Base-by-base conservation (phyloP, 768 basidiomycete genomes). In the Tylopilus cervinicoccineus region DNA sequence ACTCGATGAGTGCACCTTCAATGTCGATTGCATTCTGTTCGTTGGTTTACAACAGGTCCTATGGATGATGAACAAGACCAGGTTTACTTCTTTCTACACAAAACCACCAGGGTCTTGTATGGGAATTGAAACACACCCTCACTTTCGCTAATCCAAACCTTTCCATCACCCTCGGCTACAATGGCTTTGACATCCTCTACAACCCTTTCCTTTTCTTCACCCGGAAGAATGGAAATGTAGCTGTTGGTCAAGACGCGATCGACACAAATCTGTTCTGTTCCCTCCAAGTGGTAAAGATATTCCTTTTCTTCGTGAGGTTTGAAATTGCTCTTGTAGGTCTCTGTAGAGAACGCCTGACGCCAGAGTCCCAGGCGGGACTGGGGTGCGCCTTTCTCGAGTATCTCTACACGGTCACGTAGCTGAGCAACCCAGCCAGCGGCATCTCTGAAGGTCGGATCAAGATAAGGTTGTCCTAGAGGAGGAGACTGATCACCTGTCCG, bases 211-310 rank as follows among this genome's bases (percentile, higher is more conserved):
- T 78, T 85, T 56, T 81, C 76, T n/a, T 76, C 76, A 3, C 76
- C 76, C 3, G 76, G 68, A 29, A 86, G 72, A 19, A 84, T 66
- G 0, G 86, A 75, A 37, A 93, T 81, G 65, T 93, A 96, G 55
- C 89, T 93, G 72, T 95, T 96, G 68, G 83, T 91, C 49, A 74
- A 72, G 2, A 83, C 83, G 42, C 93, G 73, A 45, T 90, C 73
- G 31, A 88, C 68, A 8, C 77, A 81, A 17, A 71, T 71, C 11
- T 86, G 72, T 26, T 75, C 69, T 2, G 78, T 83, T 1, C 78
- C 73, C 7, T 72, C 70, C 11, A 86, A 63, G 6, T 66, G 57
- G 57, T 84, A 83, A 1, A 60, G 48, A 75, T 80, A 86, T 24
- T 67, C 59, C 52, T 75, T 72, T 59, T 88, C 81, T 50, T 81